These are phyloP conservation scores for Fusarium sororula DNA, from an alignment of 2,329 filamentous ascomycete species.

Conservation along the genomic window DNA sequence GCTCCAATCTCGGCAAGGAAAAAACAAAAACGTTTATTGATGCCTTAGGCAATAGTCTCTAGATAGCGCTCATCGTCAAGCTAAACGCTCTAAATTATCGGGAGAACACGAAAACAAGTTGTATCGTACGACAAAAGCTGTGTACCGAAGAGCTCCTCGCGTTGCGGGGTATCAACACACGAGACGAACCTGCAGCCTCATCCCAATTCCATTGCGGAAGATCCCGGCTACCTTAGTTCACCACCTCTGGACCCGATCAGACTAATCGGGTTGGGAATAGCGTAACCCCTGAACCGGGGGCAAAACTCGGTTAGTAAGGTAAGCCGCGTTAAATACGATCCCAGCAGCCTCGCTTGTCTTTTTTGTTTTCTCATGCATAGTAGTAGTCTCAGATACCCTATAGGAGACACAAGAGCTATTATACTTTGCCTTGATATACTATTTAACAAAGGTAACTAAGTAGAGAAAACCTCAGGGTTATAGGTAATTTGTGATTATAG, in stretches of 20 bases:
- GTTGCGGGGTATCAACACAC: not conserved
- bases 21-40: not conserved
- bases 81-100: not conserved
- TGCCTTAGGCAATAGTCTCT: not conserved
- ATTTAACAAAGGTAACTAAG: not conserved
- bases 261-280: not conserved
- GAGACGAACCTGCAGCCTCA: not conserved
- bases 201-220: not conserved
- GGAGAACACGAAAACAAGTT: not conserved
- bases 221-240: not conserved
- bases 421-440: not conserved
- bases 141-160: not conserved
- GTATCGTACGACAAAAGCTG: too few relatives aligned
- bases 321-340: not conserved
- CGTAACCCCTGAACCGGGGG: not conserved
- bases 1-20: not conserved
- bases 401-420: not conserved
- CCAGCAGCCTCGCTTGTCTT: not conserved
- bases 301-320: not conserved
- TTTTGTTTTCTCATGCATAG: not conserved
- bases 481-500: fast-evolving
- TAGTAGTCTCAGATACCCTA: not conserved
- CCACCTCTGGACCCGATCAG: too few relatives aligned
- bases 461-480: fast-evolving
- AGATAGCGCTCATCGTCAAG: not conserved